Conservation (phyloP, 2,329 filamentous ascomycete species). For the Orbilia oligospora region DNA sequence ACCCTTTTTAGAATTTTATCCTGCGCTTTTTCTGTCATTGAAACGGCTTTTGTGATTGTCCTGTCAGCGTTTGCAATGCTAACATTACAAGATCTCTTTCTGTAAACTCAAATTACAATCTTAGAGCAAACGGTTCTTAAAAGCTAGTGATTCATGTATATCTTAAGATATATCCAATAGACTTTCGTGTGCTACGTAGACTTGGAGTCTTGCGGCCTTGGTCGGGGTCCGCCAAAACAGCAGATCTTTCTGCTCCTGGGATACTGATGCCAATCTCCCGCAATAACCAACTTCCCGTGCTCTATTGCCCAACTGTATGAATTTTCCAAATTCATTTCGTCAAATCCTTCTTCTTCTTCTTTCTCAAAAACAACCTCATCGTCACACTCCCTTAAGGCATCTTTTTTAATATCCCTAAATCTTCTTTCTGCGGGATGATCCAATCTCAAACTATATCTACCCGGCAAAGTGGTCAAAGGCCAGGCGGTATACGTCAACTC, state of each 20-base stretch:
- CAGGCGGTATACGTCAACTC: background rate
- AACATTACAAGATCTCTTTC: too few relatives aligned
- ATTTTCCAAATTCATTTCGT: background rate
- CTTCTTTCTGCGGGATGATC: background rate
- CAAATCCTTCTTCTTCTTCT: background rate
- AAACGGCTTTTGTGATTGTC: too few relatives aligned
- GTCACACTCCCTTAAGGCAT: background rate
- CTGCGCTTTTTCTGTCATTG: too few relatives aligned
- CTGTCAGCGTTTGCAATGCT: too few relatives aligned
- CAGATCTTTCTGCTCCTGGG: background rate
- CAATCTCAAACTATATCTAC: background rate
- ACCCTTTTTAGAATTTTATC: too few relatives aligned
- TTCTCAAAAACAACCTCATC: background rate
- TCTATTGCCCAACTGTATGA: slow-evolving; percentile 4
- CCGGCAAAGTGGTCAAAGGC: background rate
- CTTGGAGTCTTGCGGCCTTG: too few relatives aligned
- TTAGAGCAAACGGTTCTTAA: too few relatives aligned
- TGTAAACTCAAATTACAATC: too few relatives aligned
- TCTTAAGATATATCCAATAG: too few relatives aligned
- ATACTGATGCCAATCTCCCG: background rate
- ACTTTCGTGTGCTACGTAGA: too few relatives aligned
- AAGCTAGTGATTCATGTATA: too few relatives aligned
- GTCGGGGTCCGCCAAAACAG: background rate
- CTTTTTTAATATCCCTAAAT: background rate
- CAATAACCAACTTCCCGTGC: background rate